Conservation (phyloP, 352 stramenopile genomes). For the Globisporangium apiculatum region DNA sequence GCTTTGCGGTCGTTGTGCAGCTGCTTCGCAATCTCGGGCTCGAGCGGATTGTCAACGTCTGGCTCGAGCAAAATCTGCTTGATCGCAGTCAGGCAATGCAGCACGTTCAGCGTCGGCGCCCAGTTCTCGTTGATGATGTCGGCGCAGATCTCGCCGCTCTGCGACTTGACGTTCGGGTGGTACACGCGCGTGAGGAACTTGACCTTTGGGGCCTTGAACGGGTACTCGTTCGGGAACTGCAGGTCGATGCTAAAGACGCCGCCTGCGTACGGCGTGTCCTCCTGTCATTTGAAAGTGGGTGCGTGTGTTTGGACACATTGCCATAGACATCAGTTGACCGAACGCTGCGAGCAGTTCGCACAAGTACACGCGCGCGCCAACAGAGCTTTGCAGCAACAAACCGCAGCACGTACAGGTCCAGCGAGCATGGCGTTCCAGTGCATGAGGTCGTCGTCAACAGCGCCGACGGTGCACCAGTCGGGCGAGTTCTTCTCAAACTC, state of each 20-base stretch:
- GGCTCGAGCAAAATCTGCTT: slow-evolving; percentile 95
- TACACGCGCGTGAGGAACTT: slow-evolving; percentile 95
- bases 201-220: slow-evolving; percentile 92
- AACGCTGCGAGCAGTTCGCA: neutral
- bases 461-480: slow-evolving; percentile 84
- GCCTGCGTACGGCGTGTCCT: slow-evolving; percentile 80
- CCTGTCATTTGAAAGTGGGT: slow-evolving; percentile 19
- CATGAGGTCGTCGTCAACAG: slow-evolving; percentile 85
- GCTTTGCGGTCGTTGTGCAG: slow-evolving; percentile 89
- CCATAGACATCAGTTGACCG: no score
- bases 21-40: slow-evolving; percentile 93
- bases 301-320: no score
- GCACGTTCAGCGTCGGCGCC: slow-evolving; percentile 93
- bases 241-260: slow-evolving; percentile 94
- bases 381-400: no score
- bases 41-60: slow-evolving; percentile 94
- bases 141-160: slow-evolving; percentile 95
- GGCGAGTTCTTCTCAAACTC: slow-evolving; percentile 88
- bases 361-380: neutral
- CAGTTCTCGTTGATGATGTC: slow-evolving; percentile 94
- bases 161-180: slow-evolving; percentile 95
- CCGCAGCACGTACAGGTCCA: slow-evolving; percentile 54
- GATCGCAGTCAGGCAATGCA: slow-evolving; percentile 88
- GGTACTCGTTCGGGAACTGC: slow-evolving; percentile 95
- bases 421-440: slow-evolving; percentile 90